phyloP scores from a whole-genome alignment of 805 yeast genomes.

The Metschnikowia vanudenii region DNA sequence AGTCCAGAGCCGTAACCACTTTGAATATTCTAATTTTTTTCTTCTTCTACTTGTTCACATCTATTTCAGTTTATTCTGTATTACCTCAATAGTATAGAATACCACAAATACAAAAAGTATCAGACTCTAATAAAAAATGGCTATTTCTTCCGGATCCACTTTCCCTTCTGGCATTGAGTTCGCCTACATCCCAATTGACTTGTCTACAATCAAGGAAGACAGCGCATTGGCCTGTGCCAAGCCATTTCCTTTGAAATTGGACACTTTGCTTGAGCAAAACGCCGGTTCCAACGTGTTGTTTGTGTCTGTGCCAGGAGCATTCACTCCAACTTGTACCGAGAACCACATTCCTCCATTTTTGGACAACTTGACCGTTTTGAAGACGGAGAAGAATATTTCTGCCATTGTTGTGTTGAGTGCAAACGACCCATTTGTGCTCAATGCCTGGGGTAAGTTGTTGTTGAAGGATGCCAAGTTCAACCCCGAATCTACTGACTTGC shows the following conservation, averaged over 20 bases:
- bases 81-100: background rate
- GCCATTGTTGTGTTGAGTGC: conserved; percentile 38
- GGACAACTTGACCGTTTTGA: conserved; percentile 28
- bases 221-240: conserved; percentile 34
- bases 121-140: conserved; percentile 9
- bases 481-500: conserved; percentile 17
- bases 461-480: conserved; percentile 24
- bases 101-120: background rate
- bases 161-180: conserved; percentile 38
- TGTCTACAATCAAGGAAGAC: conserved; percentile 23
- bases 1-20: no score
- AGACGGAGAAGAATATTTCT: conserved; percentile 29
- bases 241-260: conserved; percentile 35
- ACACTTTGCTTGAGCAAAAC: conserved; percentile 28
- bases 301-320: conserved; percentile 45
- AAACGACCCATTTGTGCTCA: conserved; percentile 43
- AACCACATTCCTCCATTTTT: conserved; percentile 43
- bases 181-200: conserved; percentile 38
- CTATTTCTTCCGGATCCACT: conserved; percentile 26
- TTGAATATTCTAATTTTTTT: no score
- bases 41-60: background rate
- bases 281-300: conserved; percentile 28
- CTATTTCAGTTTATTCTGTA: background rate
- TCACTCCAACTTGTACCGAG: conserved; percentile 47
- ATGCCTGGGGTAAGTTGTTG: conserved; percentile 46